Evolutionary conservation across 257 asterid species (phyloP), one percentile per base, ranked within the genome.

Genomic region (Fraxinus excelsior): DNA sequence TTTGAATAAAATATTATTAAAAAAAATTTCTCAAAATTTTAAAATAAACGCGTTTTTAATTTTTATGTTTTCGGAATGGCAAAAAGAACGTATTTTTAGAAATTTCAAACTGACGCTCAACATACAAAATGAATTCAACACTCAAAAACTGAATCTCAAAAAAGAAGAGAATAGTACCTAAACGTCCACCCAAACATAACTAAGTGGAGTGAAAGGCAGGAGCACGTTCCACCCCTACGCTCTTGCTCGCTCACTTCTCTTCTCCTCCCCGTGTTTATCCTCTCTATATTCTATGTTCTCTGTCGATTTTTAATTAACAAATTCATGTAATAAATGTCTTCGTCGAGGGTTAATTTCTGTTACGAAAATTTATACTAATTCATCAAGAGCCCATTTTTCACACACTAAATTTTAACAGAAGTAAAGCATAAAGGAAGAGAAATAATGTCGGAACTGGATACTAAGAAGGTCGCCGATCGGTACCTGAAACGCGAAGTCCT

Each of bases 401-500:
- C 19, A 73, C 46, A 49, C 51, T 7, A 31, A 34, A 49, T 29
- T 46, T 21, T 40, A 23, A 40, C 21, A n/a, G 4, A 21, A 51
- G 38, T 71, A 44, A 42, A 71, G 58, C 21, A 44, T 8, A 19
- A 18, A 71, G 6, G 3, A 13, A 9, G 12, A 35, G 2, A 28
- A 37, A 79, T 46, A 73, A 92, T 93, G 97, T 73, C 93, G 64
- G 91, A 86, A 31, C 84, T 77, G 81, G 90, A 82, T 79, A 75
- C 81, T 14, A 92, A 90, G 86, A 91, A 89, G 81, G 97, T 95
- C n/a, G 97, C 93, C 73, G 97, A 91, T 86, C 97, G 96, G 74
- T 95, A 95, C 79, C 88, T 90, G 68, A 95, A 89, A 80, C 90
- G 92, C 25, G 97, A 90, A 75, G 85, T 87, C 23, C 94, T 95